These are phyloP conservation scores for Puya raimondii DNA, from an alignment of 176 grass and related monocot genomes.

Conservation along the genomic window DNA sequence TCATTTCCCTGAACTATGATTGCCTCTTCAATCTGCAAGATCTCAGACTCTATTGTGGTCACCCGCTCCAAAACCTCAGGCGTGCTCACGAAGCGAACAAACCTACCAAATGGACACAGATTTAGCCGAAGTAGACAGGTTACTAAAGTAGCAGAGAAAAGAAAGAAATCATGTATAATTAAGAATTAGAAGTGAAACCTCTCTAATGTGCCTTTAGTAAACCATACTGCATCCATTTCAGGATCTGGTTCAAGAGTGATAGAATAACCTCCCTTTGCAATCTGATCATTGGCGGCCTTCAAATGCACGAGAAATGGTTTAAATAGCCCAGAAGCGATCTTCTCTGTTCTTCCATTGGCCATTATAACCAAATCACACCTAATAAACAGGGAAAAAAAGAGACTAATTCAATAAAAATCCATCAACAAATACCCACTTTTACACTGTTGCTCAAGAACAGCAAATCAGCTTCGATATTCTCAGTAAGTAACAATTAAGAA, in stretches of 20 bases:
- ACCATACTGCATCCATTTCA: constrained; percentile 43
- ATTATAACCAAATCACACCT: constrained; percentile 93
- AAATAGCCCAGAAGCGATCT: constrained; percentile 81
- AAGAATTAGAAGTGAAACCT: constrained; percentile 27
- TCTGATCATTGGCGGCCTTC: constrained; percentile 75
- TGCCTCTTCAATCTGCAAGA: constrained; percentile 80
- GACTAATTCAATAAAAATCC: neutral
- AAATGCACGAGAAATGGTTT: constrained; percentile 74
- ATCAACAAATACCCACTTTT: neutral
- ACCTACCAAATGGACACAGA: constrained; percentile 22
- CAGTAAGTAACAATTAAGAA: no score
- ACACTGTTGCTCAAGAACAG: neutral
- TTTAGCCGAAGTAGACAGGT: neutral
- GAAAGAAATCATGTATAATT: neutral
- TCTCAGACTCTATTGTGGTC: constrained; percentile 81
- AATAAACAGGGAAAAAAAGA: constrained; percentile 7
- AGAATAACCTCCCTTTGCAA: constrained; percentile 82
- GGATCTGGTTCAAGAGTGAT: constrained; percentile 69
- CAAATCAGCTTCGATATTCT: neutral
- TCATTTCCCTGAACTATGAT: constrained; percentile 78
- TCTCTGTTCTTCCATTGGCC: constrained; percentile 69
- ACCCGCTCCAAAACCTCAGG: constrained; percentile 93
- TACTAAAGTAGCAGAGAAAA: neutral
- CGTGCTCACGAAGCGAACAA: constrained; percentile 95
- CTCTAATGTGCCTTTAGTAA: constrained; percentile 74